Percentiles rank a stretch among this genome's conserved stretches.
phyloP scores from a whole-genome alignment of 202 grass and related monocot species.

The Eragrostis tef region DNA sequence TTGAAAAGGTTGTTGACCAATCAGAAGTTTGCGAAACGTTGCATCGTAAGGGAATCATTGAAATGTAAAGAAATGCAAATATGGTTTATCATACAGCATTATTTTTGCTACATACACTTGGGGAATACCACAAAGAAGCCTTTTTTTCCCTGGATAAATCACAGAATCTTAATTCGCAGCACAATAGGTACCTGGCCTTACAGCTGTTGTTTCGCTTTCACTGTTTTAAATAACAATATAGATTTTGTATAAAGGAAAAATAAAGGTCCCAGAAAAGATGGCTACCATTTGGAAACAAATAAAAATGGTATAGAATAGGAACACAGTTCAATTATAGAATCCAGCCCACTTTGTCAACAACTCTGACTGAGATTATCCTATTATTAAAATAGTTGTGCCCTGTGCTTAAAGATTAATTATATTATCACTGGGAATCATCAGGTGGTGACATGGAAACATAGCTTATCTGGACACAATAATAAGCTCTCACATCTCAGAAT shows the following conservation, averaged over 20 bases:
- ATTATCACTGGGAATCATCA: background rate
- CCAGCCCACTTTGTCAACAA: background rate
- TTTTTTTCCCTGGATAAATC: background rate
- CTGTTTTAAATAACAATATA: too few species aligned
- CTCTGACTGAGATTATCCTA: constrained; percentile 13
- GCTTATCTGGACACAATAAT: background rate
- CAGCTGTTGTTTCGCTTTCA: too few species aligned
- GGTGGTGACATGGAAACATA: background rate
- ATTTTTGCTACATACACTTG: too few species aligned
- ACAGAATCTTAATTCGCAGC: too few species aligned
- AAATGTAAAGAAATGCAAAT: background rate
- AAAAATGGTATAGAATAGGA: background rate
- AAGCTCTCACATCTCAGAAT: background rate
- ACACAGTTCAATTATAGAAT: background rate
- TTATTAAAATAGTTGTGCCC: background rate
- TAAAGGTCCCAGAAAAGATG: background rate
- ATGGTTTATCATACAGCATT: background rate
- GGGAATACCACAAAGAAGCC: constrained; percentile 1
- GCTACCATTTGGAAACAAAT: background rate
- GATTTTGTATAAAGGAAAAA: background rate
- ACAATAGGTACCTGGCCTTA: too few species aligned
- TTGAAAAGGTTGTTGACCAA: background rate
- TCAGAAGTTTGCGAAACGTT: background rate
- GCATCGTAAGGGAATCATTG: background rate
- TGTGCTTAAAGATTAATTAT: background rate